Evolutionary conservation across 2,329 filamentous ascomycete genomes (phyloP).

Genomic region (Fusarium denticulatum): DNA sequence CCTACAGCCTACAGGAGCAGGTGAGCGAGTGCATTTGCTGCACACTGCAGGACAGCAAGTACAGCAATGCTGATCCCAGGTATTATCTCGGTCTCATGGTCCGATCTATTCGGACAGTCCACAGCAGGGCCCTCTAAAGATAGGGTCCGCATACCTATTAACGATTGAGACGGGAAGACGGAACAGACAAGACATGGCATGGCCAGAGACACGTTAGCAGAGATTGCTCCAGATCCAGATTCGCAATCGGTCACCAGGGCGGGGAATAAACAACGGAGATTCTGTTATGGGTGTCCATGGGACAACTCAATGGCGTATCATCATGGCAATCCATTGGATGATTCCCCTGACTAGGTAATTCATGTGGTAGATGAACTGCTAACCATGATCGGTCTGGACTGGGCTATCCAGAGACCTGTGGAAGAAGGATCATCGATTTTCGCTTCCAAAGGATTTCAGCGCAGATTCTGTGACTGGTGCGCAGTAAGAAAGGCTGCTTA

Average conservation of each 20-base stretch:
- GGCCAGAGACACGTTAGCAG: constrained; percentile 9
- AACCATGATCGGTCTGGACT: constrained; percentile 30
- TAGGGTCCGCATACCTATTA: neutral
- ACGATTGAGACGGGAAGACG: constrained; percentile 9
- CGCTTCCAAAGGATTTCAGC: constrained; percentile 2
- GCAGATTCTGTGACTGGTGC: constrained; percentile 17
- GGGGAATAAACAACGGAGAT: constrained; percentile 5
- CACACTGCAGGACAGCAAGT: neutral
- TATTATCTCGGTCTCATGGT: constrained; percentile 22
- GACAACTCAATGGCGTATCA: constrained; percentile 4
- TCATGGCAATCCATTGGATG: neutral
- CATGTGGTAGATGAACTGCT: constrained; percentile 22
- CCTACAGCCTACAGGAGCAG: constrained; percentile 3
- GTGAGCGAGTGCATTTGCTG: neutral
- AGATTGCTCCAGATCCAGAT: constrained; percentile 13
- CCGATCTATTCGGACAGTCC: constrained; percentile 22
- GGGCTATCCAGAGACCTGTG: neutral
- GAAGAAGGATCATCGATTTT: neutral
- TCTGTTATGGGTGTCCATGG: neutral
- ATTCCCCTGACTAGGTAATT: constrained; percentile 22
- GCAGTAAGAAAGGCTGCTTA: neutral
- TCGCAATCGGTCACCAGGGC: constrained; percentile 6
- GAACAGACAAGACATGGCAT: constrained; percentile 20
- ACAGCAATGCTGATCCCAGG: neutral
- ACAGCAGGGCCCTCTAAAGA: neutral